Percentiles rank a stretch among this genome's conserved stretches.
Evolutionary conservation across 2,329 filamentous ascomycete species (phyloP).

Genomic region (Pseudocercospora cruenta): DNA sequence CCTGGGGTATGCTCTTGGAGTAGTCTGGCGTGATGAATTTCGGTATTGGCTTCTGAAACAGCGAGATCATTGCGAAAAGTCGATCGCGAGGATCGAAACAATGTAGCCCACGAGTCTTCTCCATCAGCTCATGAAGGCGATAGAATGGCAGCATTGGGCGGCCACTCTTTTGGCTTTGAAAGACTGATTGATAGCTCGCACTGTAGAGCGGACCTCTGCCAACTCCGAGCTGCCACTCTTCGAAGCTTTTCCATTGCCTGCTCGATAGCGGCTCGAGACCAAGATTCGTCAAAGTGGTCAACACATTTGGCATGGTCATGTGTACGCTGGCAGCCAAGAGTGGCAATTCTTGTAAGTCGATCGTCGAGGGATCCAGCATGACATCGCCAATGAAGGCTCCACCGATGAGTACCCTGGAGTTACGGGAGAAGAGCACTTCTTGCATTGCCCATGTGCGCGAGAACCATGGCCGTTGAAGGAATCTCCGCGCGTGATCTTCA

Average conservation of each 20-base stretch:
- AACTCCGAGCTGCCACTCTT: background rate
- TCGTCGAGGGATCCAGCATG: background rate
- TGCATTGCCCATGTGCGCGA: conserved; percentile 7
- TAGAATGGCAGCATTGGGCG: background rate
- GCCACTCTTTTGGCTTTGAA: conserved; percentile 1
- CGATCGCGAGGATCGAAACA: conserved; percentile 12
- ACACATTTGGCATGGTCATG: background rate
- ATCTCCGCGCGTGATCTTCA: background rate
- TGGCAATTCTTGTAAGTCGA: background rate
- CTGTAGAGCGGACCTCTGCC: background rate
- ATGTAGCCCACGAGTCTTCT: background rate
- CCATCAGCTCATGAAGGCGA: conserved; percentile 6
- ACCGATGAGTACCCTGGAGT: background rate
- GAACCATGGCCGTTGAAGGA: conserved; percentile 10
- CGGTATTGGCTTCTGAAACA: conserved; percentile 3
- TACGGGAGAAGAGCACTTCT: conserved; percentile 4
- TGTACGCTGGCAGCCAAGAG: background rate
- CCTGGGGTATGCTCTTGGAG: conserved; percentile 4
- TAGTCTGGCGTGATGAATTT: conserved; percentile 5
- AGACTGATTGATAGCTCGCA: background rate
- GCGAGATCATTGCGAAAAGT: conserved; percentile 9
- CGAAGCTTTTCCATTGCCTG: background rate
- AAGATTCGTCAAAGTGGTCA: conserved; percentile 1
- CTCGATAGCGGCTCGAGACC: background rate
- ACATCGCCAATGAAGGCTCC: background rate